A percentile compares a stretch with the other conserved stretches of the same genome.
phyloP scores from a whole-genome alignment of 2,329 filamentous ascomycete genomes.

The Amphichorda felina region DNA sequence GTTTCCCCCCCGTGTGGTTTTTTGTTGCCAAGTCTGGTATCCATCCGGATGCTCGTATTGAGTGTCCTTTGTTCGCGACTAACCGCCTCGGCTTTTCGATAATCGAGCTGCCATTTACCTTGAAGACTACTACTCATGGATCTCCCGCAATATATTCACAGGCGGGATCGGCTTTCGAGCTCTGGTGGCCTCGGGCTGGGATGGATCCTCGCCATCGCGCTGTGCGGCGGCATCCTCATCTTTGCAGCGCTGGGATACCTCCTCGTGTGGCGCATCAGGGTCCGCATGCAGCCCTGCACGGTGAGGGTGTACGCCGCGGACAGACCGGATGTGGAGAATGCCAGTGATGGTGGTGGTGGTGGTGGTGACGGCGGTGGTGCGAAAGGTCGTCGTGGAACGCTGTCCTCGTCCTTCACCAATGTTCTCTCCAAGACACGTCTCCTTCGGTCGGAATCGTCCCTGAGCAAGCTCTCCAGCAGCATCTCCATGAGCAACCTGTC shows the following conservation, averaged over 20 bases:
- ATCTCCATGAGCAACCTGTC: not conserved
- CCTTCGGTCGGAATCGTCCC: slow-evolving; percentile 1
- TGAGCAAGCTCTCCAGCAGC: not conserved
- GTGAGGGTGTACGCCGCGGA: slow-evolving; percentile 16
- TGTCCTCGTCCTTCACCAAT: not conserved
- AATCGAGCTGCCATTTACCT: too few species aligned
- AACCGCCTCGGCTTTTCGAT: slow-evolving; percentile 11
- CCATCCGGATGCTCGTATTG: too few species aligned
- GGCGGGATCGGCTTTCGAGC: too few species aligned
- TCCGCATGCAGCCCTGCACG: slow-evolving; percentile 7
- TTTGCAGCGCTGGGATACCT: slow-evolving; percentile 29
- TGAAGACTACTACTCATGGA: not conserved
- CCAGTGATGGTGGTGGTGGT: too few species aligned
- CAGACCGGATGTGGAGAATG: too few species aligned
- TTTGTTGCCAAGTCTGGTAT: too few species aligned
- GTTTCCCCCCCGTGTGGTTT: too few species aligned
- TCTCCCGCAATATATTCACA: not conserved
- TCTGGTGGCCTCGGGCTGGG: slow-evolving; percentile 16
- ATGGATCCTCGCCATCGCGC: slow-evolving; percentile 31
- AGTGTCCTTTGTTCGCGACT: too few species aligned
- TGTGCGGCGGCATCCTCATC: slow-evolving; percentile 34
- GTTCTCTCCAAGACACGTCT: slow-evolving; percentile 9
- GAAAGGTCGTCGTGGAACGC: slow-evolving; percentile 1
- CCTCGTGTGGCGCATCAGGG: slow-evolving; percentile 23
- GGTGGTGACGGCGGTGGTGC: slow-evolving; percentile 9